phyloP scores from a whole-genome alignment of 306 rosid genomes.

The Ormosia emarginata region DNA sequence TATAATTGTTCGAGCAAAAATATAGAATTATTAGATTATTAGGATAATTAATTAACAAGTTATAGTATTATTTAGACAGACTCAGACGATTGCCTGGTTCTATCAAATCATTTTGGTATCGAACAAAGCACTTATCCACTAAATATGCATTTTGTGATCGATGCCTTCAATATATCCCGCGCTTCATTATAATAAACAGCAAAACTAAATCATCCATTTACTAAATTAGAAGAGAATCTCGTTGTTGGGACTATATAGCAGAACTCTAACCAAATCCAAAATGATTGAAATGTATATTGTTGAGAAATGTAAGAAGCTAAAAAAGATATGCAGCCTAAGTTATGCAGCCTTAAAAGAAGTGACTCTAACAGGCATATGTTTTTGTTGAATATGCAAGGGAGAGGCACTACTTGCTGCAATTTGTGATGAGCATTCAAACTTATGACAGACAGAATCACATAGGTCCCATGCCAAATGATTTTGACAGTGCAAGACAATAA shows the following conservation, averaged over 20 bases:
- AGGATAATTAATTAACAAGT: no score
- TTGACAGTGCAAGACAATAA: constrained; percentile 4
- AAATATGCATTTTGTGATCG: neutral
- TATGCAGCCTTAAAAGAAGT: neutral
- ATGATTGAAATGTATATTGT: neutral
- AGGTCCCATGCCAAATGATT: constrained; percentile 19
- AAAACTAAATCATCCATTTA: neutral
- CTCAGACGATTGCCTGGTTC: no score
- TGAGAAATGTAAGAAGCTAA: neutral
- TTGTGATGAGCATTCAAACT: constrained; percentile 26
- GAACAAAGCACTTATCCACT: no score
- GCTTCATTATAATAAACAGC: neutral
- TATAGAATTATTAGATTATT: no score
- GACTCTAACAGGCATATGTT: neutral
- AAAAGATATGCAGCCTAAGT: neutral
- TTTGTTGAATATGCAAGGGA: neutral
- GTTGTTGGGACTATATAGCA: neutral
- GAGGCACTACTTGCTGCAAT: constrained; percentile 16
- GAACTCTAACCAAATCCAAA: neutral
- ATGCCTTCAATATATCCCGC: no score
- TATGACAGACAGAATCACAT: constrained; percentile 30
- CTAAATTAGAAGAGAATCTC: neutral
- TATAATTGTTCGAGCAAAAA: no score
- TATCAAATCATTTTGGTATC: no score
- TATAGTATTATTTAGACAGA: no score